These are phyloP conservation scores for Candida khao-thaluensis DNA, from an alignment of 805 yeast species.

Conservation along the genomic window DNA sequence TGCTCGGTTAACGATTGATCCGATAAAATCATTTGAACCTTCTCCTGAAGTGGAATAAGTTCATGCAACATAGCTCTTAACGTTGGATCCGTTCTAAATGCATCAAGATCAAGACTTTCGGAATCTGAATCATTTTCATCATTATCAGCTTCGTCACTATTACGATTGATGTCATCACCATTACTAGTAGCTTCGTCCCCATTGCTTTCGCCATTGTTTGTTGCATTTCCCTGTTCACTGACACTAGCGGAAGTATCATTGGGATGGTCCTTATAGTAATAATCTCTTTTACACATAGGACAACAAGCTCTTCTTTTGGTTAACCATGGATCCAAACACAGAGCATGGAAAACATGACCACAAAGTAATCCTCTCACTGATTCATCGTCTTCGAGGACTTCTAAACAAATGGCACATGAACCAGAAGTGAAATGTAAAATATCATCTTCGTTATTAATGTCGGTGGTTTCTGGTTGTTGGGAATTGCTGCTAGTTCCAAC, in stretches of 20 bases:
- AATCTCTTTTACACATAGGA: slow-evolving; percentile 78
- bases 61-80: slow-evolving; percentile 38
- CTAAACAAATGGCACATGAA: slow-evolving; percentile 77
- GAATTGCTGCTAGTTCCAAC: background rate
- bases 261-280: slow-evolving; percentile 40
- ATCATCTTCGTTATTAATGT: slow-evolving; percentile 7
- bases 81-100: slow-evolving; percentile 36
- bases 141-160: background rate
- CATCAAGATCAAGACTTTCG: slow-evolving; percentile 27
- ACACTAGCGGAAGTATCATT: background rate
- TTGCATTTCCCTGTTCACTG: slow-evolving; percentile 1
- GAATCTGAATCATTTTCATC: slow-evolving; percentile 15
- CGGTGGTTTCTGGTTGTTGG: background rate
- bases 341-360: slow-evolving; percentile 80
- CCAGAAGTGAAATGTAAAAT: slow-evolving; percentile 59
- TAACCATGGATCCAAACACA: slow-evolving; percentile 81
- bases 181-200: background rate
- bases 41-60: slow-evolving; percentile 39
- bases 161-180: background rate
- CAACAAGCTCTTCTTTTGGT: slow-evolving; percentile 74
- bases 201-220: background rate
- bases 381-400: slow-evolving; percentile 59
- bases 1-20: slow-evolving; percentile 33
- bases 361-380: slow-evolving; percentile 71
- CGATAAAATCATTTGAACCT: slow-evolving; percentile 40